These are phyloP conservation scores for Panicum virgatum DNA, from an alignment of 202 grass and related monocot species.

Conservation along the genomic window DNA sequence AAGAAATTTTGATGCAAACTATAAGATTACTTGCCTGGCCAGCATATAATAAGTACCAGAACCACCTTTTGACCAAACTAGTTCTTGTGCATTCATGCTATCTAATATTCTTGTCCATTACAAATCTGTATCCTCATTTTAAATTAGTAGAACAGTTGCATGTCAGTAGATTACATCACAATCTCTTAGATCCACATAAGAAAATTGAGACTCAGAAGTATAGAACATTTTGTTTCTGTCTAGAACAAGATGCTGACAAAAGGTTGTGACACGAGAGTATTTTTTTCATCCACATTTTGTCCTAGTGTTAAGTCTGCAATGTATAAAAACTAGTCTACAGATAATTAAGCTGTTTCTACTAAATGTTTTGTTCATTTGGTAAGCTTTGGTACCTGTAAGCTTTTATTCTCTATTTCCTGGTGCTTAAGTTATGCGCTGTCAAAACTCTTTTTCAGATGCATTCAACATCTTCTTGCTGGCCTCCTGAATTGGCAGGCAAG, in stretches of 20 bases:
- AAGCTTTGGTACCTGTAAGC: background rate
- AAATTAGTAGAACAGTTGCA: background rate
- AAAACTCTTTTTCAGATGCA: constrained; percentile 38
- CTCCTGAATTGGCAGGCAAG: constrained; percentile 42
- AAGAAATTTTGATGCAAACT: background rate
- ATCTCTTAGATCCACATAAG: background rate
- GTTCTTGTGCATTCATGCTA: background rate
- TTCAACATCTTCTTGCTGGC: constrained; percentile 39
- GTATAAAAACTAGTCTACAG: too few species aligned
- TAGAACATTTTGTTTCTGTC: background rate
- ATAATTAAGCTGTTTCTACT: background rate
- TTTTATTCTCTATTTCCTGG: background rate
- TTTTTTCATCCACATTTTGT: background rate
- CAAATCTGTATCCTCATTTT: background rate
- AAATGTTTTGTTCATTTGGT: constrained; percentile 9
- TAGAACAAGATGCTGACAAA: background rate
- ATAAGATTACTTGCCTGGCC: background rate
- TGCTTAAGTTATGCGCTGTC: constrained; percentile 3
- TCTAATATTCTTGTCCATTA: background rate
- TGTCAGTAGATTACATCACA: background rate
- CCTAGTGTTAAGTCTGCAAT: background rate
- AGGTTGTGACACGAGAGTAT: background rate
- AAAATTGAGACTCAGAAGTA: background rate
- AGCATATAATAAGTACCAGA: background rate
- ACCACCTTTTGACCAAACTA: background rate